A percentile compares a stretch with the other conserved stretches of the same genome.
These are phyloP conservation scores for Flaveria sonorensis DNA, from an alignment of 129 eudicot species.

Conservation along the genomic window DNA sequence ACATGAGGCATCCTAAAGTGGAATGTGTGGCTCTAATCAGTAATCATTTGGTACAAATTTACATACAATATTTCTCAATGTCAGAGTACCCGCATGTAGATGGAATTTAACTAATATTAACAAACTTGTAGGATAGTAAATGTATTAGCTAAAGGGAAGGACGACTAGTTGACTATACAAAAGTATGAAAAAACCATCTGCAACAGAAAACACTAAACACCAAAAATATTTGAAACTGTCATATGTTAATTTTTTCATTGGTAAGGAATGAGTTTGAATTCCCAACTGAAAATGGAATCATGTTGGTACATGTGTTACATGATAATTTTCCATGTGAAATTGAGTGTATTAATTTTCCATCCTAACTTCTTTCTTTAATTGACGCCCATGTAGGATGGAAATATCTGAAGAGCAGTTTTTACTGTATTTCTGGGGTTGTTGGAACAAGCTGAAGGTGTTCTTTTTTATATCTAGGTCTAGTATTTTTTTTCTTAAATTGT, in stretches of 20 bases:
- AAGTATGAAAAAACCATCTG: not conserved
- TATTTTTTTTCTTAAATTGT: not conserved
- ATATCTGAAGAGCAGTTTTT: conserved; percentile 70
- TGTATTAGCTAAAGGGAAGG: conserved; percentile 8
- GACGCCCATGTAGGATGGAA: conserved; percentile 55
- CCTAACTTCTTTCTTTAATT: conserved; percentile 13
- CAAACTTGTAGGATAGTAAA: conserved; percentile 5
- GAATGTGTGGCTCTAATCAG: not conserved
- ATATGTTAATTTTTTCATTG: not conserved
- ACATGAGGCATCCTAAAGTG: not conserved
- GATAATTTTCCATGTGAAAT: conserved; percentile 12
- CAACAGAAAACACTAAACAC: conserved; percentile 6
- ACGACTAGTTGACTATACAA: not conserved
- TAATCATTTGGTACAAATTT: not conserved
- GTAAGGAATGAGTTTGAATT: conserved; percentile 9
- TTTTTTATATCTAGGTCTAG: not conserved
- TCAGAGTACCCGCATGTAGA: not conserved
- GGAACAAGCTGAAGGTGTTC: conserved; percentile 77
- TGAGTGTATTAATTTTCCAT: conserved; percentile 3
- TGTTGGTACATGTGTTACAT: conserved; percentile 17
- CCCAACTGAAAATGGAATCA: not conserved
- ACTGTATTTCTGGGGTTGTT: conserved; percentile 77
- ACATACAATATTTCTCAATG: not conserved
- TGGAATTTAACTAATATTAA: not conserved
- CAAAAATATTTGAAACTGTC: not conserved